Evolutionary conservation across 306 rosid species (phyloP), one percentile per base, ranked within the genome.

Genomic region (Ceratonia siliqua): DNA sequence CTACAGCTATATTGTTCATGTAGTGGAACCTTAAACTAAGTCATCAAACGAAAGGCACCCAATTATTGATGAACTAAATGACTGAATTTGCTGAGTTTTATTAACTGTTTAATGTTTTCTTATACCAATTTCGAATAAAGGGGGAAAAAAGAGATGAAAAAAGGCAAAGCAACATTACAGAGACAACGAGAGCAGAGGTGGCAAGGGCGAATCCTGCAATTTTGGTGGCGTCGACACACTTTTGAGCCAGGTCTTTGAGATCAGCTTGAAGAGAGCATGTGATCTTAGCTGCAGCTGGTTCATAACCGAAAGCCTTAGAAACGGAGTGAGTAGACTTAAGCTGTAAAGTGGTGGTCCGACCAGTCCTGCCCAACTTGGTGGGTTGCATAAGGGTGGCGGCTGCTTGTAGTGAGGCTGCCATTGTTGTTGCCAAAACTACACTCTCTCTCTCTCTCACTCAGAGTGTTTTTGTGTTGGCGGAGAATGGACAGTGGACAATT

Each of bases 321-420:
- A 84, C 4, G 52, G 81, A 78, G 12, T 80, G 93, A 28, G 89
- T 73, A 41, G 99, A 81, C 80, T 89, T 87, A 3, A 95, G 88
- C 72, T 87, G 91, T 4, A 78, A 61, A 46, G 30, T 33, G 85
- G 49, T 70, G 75, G 35, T 74, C 32, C 90, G 52, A 8, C 79
- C 54, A 0, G 81, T 12, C 43, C 81, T 62, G 14, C 89, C 94
- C 79, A 87, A 32, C 83, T 85, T 94, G 72, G 88, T 72, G 38
- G 96, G 94, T 72, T 94, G 97, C 92, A 94, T 87, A 14, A 94
- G 78, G 36, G 97, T 91, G 22, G 97, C 97, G 0, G 95, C 92
- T 72, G 99, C 89, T 84, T 94, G 99, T 1, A 94, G 81, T n/a
- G 99, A 94, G 59, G 99, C 89, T 82, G 99, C 99, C 99, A 94